Evolutionary conservation across 441 rosid species (phyloP).

Genomic region (Populus hybrid): DNA sequence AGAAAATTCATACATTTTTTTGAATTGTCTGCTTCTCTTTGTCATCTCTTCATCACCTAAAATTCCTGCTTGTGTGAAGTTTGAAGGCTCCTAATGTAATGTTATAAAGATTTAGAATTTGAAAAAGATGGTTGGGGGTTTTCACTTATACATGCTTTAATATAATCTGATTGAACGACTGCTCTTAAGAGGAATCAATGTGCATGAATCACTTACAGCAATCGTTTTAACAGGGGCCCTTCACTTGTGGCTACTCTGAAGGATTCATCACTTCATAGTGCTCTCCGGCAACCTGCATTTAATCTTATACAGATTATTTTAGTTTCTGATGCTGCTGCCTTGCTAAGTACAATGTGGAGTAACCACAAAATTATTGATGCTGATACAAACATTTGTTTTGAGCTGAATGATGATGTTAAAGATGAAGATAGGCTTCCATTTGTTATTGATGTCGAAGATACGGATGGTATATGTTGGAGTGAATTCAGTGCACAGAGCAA

Average conservation of each 20-base stretch:
- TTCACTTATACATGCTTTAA: background rate
- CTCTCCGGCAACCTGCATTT: slow-evolving; percentile 94
- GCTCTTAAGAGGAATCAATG: background rate
- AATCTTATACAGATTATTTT: slow-evolving; percentile 82
- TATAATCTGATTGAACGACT: background rate
- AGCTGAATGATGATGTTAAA: slow-evolving; percentile 41
- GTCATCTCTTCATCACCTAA: background rate
- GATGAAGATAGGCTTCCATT: slow-evolving; percentile 36
- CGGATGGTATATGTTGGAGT: slow-evolving; percentile 60
- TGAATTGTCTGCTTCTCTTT: background rate
- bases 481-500: slow-evolving; percentile 66
- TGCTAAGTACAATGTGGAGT: slow-evolving; percentile 55
- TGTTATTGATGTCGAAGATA: slow-evolving; percentile 43
- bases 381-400: slow-evolving; percentile 31
- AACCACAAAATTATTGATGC: slow-evolving; percentile 23
- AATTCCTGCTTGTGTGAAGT: background rate
- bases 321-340: slow-evolving; percentile 90
- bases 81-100: background rate
- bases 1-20: background rate
- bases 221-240: slow-evolving; percentile 77
- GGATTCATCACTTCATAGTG: slow-evolving; percentile 89
- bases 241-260: slow-evolving; percentile 80
- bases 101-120: background rate
- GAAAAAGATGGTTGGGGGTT: background rate
- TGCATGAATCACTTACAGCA: background rate